Evolutionary conservation across 148 eudicot genomes (phyloP), one percentile per base, ranked within the genome.

Genomic region (Cornus florida): DNA sequence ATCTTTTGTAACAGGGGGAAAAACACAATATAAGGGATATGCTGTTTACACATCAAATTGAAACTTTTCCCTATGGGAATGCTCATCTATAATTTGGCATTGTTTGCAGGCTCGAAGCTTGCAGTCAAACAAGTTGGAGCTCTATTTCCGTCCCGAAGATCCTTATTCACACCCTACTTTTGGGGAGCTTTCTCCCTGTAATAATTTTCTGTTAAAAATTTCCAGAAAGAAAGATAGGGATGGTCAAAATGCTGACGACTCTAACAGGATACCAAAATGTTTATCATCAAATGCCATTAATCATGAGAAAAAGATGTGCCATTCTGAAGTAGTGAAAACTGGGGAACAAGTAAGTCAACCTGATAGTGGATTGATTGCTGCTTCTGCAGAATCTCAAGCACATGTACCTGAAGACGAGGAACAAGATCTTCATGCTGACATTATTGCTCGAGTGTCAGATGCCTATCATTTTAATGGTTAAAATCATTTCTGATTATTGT

Each of bases 101-200:
- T 73, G 39, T 79, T 71, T 84, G 76, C 87, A 95, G 99, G 97
- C 81, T 80, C 92, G 91, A 48, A 81, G 84, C 65, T 87, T 86
- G 72, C 81, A 89, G 69, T 83, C 86, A 81, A 88, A 89, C 87
- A 93, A 89, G 76, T 84, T 96, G 87, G 95, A 96, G 89, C 92
- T 96, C 70, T 86, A 75, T 84, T 93, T 93, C 83, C 98, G 99
- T 22, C 99, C 98, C 16, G 97, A 91, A 82, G 99, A 96, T 81
- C 97, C 99, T 39, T 91, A 87, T 77, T 93, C 98, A 19, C 98
- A 96, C 82, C 99, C 99, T 75, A 90, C 89, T 32, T 82, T 85
- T 82, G 98, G 98, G 77, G 89, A 92, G 73, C 87, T 85, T 79
- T 64, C 70, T 69, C 83, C 87, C 22, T 89, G 91, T 78, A 93